Base-by-base conservation (phyloP, 2,329 filamentous ascomycete genomes). In the Chaetomium olivaceum region DNA sequence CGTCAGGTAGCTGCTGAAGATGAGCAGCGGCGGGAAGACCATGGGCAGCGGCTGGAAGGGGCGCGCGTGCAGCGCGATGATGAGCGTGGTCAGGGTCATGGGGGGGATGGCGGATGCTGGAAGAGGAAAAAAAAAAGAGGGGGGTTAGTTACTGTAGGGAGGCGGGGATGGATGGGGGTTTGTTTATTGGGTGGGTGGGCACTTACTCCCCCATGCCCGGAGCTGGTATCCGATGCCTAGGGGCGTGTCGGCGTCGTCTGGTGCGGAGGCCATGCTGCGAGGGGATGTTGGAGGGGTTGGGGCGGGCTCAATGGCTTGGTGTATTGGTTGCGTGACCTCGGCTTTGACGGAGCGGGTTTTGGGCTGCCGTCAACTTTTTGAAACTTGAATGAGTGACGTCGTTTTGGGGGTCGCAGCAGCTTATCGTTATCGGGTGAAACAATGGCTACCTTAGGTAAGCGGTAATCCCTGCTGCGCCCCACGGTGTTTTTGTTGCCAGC, bases 1-100 rank as follows among this genome's bases (percentile, higher is more conserved):
- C 74, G 86, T 86, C 72, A 86, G 80, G 76, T 87, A 88, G 73
- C 80, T 82, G 62, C 81, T 79, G 76, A 87, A 85, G 63, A 86
- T 75, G 36, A 87, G 80, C 29, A 83, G 78, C 27, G 82, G 82
- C n/a, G 79, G 75, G 73, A 85, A 80, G 59, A 80, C 71, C 72
- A 87, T 79, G 43, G 85, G 82, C 3, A 85, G 75, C 14, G 77
- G 70, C 69, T 83, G 82, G 58, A 85, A 74, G 39, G 85, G 85
- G 2, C 83, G 83, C 54, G 78, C 79, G 78, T 87, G 85, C 19
- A 87, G 81, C 43, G 85, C 80, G 12, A 83, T 81, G 65, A 87
- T 79, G 50, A 87, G 80, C 55, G 84, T 86, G 50, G 83, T 85
- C 25, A 87, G 80, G 54, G 82, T 80, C 64, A 84, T 82, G 14